Evolutionary conservation across 768 basidiomycete genomes (phyloP), one percentile per base, ranked within the genome.

Genomic region (Lactifluus hygrophoroides): DNA sequence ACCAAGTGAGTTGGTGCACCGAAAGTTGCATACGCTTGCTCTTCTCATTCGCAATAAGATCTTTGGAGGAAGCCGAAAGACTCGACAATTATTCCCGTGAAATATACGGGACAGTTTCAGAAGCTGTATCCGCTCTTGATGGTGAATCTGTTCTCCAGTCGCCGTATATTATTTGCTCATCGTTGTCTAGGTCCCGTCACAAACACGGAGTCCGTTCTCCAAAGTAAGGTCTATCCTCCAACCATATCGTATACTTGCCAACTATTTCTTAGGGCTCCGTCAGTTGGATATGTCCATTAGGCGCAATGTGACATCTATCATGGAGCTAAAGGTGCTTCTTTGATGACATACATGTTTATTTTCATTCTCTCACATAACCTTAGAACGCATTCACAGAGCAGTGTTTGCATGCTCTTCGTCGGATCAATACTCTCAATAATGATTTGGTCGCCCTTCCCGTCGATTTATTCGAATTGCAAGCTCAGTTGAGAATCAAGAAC

Each of bases 391-490:
- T 81, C 65, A 90, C 86, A 3, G 78, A 79, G 46, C 82, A 83
- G 66, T 82, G 78, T 63, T 72, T 95, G 34, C 69, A 75, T 14
- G 75, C 79, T 16, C 76, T 97, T 5, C 84, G 86, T 30, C 82
- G 80, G 54, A 88, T 96, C 60, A 87, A 89, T 61, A 68, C 74
- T 11, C 76, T 96, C 43, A 95, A 96, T 71, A 83, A 83, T 58
- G 84, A 86, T 56, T 80, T 97, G 37, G 80, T 92, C 1, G 76
- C 83, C 34, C 72, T 95, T 2, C 89, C 91, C 4, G 71, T 78
- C 1, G 73, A 76, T 0, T 72, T 98, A 30, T 74, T 78, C 0
- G 70, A 73, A 2, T 74, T 97, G 1, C 89, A 94, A 66, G 68
- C 78, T 0, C 84, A 82, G 66, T 82, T 94, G 62, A 77, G 85